These are phyloP conservation scores for Phialophora macrospora DNA, from an alignment of 2,329 filamentous ascomycete genomes.

Conservation along the genomic window DNA sequence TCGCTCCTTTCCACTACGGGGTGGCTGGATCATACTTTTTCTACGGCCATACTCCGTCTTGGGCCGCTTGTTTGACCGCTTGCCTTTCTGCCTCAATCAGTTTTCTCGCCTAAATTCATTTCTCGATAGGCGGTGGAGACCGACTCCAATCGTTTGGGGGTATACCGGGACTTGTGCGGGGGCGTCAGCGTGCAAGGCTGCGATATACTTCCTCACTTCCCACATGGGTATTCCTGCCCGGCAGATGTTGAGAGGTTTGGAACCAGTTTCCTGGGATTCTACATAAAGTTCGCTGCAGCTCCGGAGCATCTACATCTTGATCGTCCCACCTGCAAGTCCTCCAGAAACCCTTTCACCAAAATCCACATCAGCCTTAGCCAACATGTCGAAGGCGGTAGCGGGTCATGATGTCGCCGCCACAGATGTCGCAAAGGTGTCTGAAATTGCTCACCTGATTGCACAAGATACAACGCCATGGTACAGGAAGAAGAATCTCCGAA, in stretches of 20 bases:
- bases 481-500: constrained; percentile 63
- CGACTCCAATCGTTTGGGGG: constrained; percentile 10
- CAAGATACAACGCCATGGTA: constrained; percentile 57
- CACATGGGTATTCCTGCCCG: neutral
- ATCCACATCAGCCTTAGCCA: neutral
- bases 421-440: constrained; percentile 30
- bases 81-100: constrained; percentile 28
- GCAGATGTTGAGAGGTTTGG: constrained; percentile 10
- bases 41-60: constrained; percentile 8
- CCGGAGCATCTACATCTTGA: neutral
- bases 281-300: constrained; percentile 8
- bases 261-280: neutral
- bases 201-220: neutral
- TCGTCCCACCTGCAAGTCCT: neutral
- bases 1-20: neutral
- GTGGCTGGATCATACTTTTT: neutral
- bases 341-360: neutral
- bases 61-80: constrained; percentile 10
- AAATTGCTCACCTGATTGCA: constrained; percentile 26
- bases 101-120: constrained; percentile 30
- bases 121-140: neutral
- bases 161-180: constrained; percentile 9
- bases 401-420: constrained; percentile 28
- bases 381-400: constrained; percentile 30
- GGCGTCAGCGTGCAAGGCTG: constrained; percentile 13